Evolutionary conservation across 495 filamentous ascomycete genomes (phyloP), one percentile per base, ranked within the genome.

Genomic region (Penicillium lividum): DNA sequence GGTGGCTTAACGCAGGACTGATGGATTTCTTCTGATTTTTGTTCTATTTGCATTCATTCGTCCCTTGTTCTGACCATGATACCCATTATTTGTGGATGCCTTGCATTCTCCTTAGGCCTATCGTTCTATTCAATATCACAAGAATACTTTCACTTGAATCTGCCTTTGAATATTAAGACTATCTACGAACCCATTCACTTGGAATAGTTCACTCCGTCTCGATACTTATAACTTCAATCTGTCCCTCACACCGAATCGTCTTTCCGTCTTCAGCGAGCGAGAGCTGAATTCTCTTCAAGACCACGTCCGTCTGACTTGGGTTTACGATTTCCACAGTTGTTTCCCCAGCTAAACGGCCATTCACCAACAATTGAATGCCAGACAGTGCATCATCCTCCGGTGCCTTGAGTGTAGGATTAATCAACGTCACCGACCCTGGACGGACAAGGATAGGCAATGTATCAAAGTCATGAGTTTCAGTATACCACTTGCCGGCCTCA

Each of bases 381-480:
- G 64, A 54, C 42, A 78, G 36, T 10, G 73, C 64, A 65, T 75
- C 69, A 42, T 64, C 70, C 50, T 75, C 63, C 0, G 76, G 73
- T 1, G 57, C 67, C 57, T 68, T 68, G 36, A 78, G 51, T 48
- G 60, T 64, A 4, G 61, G 67, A 51, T 77, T 78, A 2, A 69
- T 54, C 3, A 69, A 57, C 6, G 71, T 77, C 7, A 74, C 72
- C 6, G 74, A 70, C 0, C 72, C 72, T 7, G 73, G 74, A 10
- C 75, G 70, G 42, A 77, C 61, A 13, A 77, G 59, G 25, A 79
- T 68, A 1, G 76, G 75, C 47, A 79, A 33, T 0, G 72, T 73
- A 50, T 75, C 70, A 60, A 77, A 77, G 15, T 62, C 73, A 60
- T 77, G 74, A 25, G 69, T 79, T 51, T 77, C 76, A 4, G 71